Evolutionary conservation across 768 basidiomycete species (phyloP).

Genomic region (Mycena alexandri): DNA sequence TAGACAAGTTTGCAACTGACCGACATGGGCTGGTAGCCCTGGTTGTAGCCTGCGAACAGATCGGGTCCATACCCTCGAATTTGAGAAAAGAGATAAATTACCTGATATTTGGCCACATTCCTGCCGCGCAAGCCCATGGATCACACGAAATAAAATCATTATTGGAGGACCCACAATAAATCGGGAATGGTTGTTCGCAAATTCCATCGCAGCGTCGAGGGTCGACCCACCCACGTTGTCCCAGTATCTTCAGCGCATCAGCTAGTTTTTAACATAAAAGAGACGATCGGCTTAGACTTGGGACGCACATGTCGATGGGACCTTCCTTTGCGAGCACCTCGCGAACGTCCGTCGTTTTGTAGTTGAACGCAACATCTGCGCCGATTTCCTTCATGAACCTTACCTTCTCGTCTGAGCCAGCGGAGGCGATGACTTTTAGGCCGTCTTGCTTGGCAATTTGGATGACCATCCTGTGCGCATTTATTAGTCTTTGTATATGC

Average conservation of each 20-base stretch:
- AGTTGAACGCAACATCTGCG: slow-evolving; percentile 80
- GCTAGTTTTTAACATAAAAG: too few relatives aligned
- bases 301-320: slow-evolving; percentile 59
- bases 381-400: slow-evolving; percentile 70
- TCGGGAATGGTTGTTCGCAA: slow-evolving; percentile 57
- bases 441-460: slow-evolving; percentile 20
- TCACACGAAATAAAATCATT: slow-evolving; percentile 4
- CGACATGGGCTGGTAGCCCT: slow-evolving; percentile 46
- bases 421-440: slow-evolving; percentile 22
- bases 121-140: slow-evolving; percentile 31
- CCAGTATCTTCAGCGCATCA: slow-evolving; percentile 55
- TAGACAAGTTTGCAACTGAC: neutral
- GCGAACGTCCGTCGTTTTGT: slow-evolving; percentile 68
- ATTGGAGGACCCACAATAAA: slow-evolving; percentile 59
- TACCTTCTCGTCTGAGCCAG: slow-evolving; percentile 50
- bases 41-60: slow-evolving; percentile 52
- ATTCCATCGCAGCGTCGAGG: slow-evolving; percentile 66
- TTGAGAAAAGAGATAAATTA: neutral
- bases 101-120: slow-evolving; percentile 58
- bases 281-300: too few relatives aligned
- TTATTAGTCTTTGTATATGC: neutral
- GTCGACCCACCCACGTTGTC: slow-evolving; percentile 73
- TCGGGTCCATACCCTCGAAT: too few relatives aligned
- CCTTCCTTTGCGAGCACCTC: slow-evolving; percentile 70
- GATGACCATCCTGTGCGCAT: slow-evolving; percentile 11